Base-by-base conservation (phyloP, 768 basidiomycete genomes). In the Pulveroboletus ravenelii region DNA sequence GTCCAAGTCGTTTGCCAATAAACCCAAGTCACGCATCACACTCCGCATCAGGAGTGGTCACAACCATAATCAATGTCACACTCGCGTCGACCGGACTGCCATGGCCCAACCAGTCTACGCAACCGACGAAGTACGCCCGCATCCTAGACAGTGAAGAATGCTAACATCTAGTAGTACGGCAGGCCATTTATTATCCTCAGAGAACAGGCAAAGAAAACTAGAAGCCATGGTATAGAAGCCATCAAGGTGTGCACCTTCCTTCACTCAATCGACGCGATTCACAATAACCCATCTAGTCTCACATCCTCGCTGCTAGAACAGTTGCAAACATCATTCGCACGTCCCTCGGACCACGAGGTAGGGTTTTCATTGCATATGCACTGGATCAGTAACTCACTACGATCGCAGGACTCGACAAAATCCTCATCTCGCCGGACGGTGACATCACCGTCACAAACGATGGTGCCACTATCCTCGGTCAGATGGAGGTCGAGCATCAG, bases 391-490 rank as follows among this genome's bases (percentile, higher is more conserved):
- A 32, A 41, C 59, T 12, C 47, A 54, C 31, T 34, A 44, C 13
- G 17, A n/a, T 15, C 6, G 7, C 54, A 95, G 93, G 95, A 39
- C 81, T 97, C 43, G 91, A 93, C 76, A 93, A 93, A 79, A 92
- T 93, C 62, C 79, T 93, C 60, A 92, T 93, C 59, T 92, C 90
- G 27, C 86, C 94, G 18, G 96, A 98, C 75, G 96, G 96, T 43
- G 96, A 99, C 62, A 98, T 99, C 63, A 98, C 94, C 30, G 95
- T 98, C 34, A 98, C 96, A 13, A 99, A 99, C 71, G 96, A 99
- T 71, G 96, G 96, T 44, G 96, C 96, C 6, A 99, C 96, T 20
- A 99, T 99, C 60, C 76, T 99, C 50, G 83, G 93, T 20, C 95
- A 97, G 75, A 97, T 99, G 93, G 92, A 96, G 69, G 94, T 98